phyloP scores from a whole-genome alignment of 2,329 filamentous ascomycete species.

The Botryotinia calthae region DNA sequence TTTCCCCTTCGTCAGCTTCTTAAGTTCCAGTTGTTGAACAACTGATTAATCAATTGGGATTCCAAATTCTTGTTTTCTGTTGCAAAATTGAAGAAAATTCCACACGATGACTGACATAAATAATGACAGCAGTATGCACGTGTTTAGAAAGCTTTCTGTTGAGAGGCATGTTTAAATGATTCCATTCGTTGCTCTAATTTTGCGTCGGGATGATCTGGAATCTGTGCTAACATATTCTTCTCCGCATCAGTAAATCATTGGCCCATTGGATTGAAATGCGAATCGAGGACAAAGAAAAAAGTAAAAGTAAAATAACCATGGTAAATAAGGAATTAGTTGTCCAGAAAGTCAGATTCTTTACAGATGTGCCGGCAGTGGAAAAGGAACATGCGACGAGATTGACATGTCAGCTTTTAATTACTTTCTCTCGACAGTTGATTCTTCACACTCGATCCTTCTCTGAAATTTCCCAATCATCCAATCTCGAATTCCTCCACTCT shows the following conservation, averaged over 20 bases:
- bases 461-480: background rate
- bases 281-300: background rate
- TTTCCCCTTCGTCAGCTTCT: background rate
- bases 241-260: background rate
- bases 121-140: background rate
- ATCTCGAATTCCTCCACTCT: too few species aligned
- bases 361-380: background rate
- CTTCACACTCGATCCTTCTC: background rate
- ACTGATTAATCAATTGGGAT: background rate
- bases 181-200: background rate
- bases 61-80: background rate
- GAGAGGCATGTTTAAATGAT: background rate
- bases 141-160: fast-evolving
- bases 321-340: background rate
- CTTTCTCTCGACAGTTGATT: background rate
- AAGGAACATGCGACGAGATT: background rate
- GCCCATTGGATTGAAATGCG: background rate
- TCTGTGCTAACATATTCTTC: background rate
- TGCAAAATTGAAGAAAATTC: background rate
- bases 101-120: background rate
- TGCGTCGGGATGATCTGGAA: background rate
- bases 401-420: background rate
- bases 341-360: background rate
- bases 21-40: background rate
- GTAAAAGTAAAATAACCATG: background rate